A percentile compares a stretch with the other conserved stretches of the same genome.
Conservation (phyloP, 2,329 filamentous ascomycete genomes). For the Coleophoma eucalyptorum region DNA sequence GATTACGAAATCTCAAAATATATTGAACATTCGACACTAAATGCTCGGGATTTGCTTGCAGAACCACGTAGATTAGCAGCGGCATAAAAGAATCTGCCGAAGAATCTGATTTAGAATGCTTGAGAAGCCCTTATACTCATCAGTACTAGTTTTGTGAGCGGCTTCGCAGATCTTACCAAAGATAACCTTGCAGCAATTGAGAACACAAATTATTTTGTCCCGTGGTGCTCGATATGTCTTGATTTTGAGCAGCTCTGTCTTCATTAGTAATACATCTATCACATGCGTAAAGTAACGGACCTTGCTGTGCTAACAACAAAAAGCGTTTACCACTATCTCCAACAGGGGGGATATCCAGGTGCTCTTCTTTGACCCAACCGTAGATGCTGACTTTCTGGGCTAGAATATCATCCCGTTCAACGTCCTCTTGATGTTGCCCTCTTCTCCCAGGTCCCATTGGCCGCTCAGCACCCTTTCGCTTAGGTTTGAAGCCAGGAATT, state of each 20-base stretch:
- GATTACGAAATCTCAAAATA: conserved; percentile 92
- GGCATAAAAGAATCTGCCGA: conserved; percentile 97
- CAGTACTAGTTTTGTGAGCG: too few relatives aligned
- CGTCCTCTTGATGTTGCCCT: conserved; percentile 96
- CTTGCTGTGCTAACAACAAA: conserved; percentile 82
- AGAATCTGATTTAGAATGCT: conserved; percentile 88
- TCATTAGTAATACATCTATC: too few relatives aligned
- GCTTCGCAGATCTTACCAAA: conserved; percentile 60
- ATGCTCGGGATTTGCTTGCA: conserved; percentile 92
- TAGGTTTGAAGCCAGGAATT: conserved; percentile 63
- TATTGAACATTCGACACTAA: conserved; percentile 98
- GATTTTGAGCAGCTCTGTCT: conserved; percentile 86
- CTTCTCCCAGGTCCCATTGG: conserved; percentile 76
- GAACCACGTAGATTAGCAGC: conserved; percentile 89
- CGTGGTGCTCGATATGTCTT: conserved; percentile 94
- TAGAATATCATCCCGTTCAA: conserved; percentile 93
- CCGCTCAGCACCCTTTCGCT: conserved; percentile 64
- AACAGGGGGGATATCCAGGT: conserved; percentile 85
- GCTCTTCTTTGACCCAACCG: conserved; percentile 87
- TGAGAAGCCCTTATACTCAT: conserved; percentile 63
- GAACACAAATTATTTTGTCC: conserved; percentile 96
- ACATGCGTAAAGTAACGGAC: conserved; percentile 33
- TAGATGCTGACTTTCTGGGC: conserved; percentile 97
- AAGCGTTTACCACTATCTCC: conserved; percentile 87
- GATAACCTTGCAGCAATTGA: conserved; percentile 99